phyloP scores from a whole-genome alignment of 1,284 basidiomycete genomes.

The Ganoderma sinense region DNA sequence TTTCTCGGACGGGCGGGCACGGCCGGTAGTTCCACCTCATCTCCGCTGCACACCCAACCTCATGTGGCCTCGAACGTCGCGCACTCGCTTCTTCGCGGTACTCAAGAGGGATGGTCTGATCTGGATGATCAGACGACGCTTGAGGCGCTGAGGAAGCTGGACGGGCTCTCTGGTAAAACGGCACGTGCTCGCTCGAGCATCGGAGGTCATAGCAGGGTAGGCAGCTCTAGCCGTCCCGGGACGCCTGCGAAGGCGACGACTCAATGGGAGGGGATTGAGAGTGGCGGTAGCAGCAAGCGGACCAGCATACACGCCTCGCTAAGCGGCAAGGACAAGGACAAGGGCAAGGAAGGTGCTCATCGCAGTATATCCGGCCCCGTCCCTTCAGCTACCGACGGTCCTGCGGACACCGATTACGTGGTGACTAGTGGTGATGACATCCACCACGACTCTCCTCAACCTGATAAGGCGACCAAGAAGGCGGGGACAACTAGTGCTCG shows the following conservation, averaged over 20 bases:
- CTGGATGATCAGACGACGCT: conserved; percentile 89
- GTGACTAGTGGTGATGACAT: conserved; percentile 58
- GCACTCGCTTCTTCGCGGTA: conserved; percentile 80
- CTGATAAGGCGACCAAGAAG: conserved; percentile 75
- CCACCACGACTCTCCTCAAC: conserved; percentile 46
- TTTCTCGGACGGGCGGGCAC: conserved; percentile 70
- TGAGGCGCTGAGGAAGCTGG: conserved; percentile 92
- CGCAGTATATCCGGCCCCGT: conserved; percentile 47
- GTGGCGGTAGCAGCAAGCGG: conserved; percentile 53
- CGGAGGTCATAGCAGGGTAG: conserved; percentile 65
- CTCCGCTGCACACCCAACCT: conserved; percentile 47
- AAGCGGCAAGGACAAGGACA: conserved; percentile 40
- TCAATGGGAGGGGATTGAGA: conserved; percentile 74
- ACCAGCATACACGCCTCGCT: conserved; percentile 51
- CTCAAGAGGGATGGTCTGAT: conserved; percentile 86
- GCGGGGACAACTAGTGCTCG: conserved; percentile 59
- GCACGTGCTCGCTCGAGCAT: conserved; percentile 67
- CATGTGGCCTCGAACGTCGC: conserved; percentile 71
- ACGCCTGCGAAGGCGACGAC: conserved; percentile 68
- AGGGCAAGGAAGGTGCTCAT: conserved; percentile 38
- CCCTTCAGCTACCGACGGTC: conserved; percentile 45
- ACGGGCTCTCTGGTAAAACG: conserved; percentile 85
- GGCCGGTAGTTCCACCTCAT: conserved; percentile 52
- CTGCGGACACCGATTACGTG: conserved; percentile 44
- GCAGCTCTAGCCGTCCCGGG: conserved; percentile 75